Evolutionary conservation across 169 alveolate species (phyloP).

Genomic region (Theileria parva): DNA sequence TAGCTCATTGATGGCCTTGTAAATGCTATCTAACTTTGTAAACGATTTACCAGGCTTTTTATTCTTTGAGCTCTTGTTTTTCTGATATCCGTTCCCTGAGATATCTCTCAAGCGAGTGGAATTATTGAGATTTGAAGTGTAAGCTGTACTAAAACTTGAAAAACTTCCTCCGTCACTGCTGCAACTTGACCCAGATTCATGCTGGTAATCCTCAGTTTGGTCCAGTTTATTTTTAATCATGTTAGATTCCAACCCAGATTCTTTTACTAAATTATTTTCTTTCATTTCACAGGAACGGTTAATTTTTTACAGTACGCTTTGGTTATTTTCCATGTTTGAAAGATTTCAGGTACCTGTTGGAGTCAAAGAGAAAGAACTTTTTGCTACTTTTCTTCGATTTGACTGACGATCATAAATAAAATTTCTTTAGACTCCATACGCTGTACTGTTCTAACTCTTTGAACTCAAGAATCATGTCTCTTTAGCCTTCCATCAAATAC

Average conservation of each 20-base stretch:
- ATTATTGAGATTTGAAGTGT: not conserved
- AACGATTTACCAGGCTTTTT: not conserved
- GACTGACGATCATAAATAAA: not conserved
- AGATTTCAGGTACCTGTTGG: not conserved
- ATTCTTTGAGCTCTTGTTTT: not conserved
- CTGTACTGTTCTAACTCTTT: constrained; percentile 6
- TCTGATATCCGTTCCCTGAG: not conserved
- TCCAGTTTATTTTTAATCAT: not conserved
- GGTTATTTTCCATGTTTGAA: not conserved
- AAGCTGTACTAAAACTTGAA: not conserved
- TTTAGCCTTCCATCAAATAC: not conserved
- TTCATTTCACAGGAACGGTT: not conserved
- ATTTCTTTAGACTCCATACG: not conserved
- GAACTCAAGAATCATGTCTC: constrained; percentile 11
- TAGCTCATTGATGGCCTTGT: constrained; percentile 28
- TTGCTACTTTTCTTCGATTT: not conserved
- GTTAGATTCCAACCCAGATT: not conserved
- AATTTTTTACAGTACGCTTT: not conserved
- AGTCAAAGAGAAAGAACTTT: not conserved
- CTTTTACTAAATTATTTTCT: not conserved
- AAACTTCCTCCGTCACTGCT: not conserved
- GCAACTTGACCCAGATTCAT: not conserved
- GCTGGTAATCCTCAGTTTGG: not conserved
- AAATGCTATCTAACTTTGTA: constrained; percentile 17
- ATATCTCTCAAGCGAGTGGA: not conserved